Evolutionary conservation across 768 basidiomycete species (phyloP), one percentile per base, ranked within the genome.

Genomic region (Crepidotus variabilis): DNA sequence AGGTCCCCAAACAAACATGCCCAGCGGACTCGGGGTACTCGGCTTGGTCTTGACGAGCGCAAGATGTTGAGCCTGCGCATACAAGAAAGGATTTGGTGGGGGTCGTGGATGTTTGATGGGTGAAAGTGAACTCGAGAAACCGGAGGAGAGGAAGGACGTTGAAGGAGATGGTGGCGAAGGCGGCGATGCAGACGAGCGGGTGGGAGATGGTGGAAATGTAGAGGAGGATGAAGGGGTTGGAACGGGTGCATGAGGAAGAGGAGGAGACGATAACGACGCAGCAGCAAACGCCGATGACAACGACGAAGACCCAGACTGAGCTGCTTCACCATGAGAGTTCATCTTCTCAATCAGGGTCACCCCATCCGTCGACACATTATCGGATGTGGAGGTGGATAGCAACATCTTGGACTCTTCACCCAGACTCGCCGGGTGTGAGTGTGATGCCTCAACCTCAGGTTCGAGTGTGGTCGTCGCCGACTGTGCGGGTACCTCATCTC

Each of bases 61-160:
- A 23, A 50, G 48, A 28, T 50, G 50, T 56, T 56, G 55, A 10
- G 50, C 28, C 28, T 56, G 50, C 10, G 36, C 18, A 18, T 56
- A 56, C 13, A 51, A 35, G 4, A 49, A 35, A 0, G 55, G 55
- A n/a, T 56, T 56, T 13, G 55, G 55, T 20, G 55, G 55, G 10
- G 36, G 50, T 14, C 55, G 55, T 5, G 39, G 39, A 11, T 43
- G 39, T 20, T 43, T 43, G 39, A 43, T 43, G 5, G 39, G 39
- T 43, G 39, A 43, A 20, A 43, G 28, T 11, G 39, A 20, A 11
- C 5, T 43, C 11, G 39, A 20, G 39, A 14, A 20, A 43, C 4
- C 28, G 8, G 28, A 28, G 8, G 28, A 28, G 28, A 28, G 28
- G 28, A 28, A 28, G 8, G 28, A 28, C 8, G 28, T 28, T 28